These are phyloP conservation scores for Metschnikowia cerradonensis DNA, from an alignment of 805 yeast species.

Conservation along the genomic window DNA sequence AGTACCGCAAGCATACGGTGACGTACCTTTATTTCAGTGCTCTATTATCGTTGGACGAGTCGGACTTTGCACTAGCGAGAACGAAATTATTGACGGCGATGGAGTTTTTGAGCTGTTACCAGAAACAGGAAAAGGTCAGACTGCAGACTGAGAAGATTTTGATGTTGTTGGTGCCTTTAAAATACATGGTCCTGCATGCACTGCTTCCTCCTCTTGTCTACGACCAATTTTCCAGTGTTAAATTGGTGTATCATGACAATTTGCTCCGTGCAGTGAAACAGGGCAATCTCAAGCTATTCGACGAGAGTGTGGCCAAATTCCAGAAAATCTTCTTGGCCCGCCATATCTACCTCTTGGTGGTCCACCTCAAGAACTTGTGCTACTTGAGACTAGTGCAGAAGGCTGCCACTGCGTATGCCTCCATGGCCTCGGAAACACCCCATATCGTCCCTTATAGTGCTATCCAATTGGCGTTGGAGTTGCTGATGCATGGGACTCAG, in stretches of 20 bases:
- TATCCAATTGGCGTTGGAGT: constrained; percentile 42
- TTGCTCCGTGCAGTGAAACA: constrained; percentile 44
- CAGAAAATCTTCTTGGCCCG: constrained; percentile 52
- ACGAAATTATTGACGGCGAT: constrained; percentile 51
- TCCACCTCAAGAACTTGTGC: constrained; percentile 48
- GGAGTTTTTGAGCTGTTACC: constrained; percentile 24
- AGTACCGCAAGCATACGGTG: constrained; percentile 31
- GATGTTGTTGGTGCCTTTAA: constrained; percentile 60
- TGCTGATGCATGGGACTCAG: constrained; percentile 1
- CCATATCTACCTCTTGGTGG: constrained; percentile 57
- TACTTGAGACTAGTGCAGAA: constrained; percentile 49
- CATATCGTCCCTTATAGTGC: constrained; percentile 41
- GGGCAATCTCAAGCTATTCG: constrained; percentile 58
- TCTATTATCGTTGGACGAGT: constrained; percentile 60
- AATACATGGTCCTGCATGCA: constrained; percentile 42
- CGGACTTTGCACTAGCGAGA: constrained; percentile 51
- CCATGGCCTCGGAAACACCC: constrained; percentile 20
- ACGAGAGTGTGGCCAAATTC: constrained; percentile 38
- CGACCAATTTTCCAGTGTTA: constrained; percentile 39
- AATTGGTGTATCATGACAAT: constrained; percentile 39
- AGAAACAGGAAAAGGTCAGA: constrained; percentile 22
- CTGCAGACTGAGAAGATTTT: constrained; percentile 43
- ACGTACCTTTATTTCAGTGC: constrained; percentile 69
- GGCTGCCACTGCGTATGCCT: constrained; percentile 19
- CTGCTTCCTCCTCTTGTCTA: constrained; percentile 46